phyloP scores from a whole-genome alignment of 257 asterid species.

The Solanum verrucosum region DNA sequence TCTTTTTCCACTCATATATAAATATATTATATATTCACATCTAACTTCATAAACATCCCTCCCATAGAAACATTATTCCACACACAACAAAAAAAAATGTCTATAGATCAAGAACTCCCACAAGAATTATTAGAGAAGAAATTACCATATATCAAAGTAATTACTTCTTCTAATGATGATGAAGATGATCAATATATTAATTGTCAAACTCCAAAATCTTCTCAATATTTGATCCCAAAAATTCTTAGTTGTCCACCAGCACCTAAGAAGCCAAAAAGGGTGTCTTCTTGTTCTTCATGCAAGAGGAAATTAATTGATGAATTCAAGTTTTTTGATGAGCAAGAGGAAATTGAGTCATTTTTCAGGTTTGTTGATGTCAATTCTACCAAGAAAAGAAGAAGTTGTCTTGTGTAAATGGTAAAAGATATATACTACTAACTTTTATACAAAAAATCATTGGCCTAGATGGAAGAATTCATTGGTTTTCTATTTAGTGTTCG shows the following conservation, averaged over 20 bases:
- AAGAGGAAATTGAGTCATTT: conserved; percentile 40
- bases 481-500: neutral
- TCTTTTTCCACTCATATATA: neutral
- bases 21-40: neutral
- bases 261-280: conserved; percentile 38
- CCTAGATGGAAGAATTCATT: neutral
- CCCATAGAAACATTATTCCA: neutral
- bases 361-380: conserved; percentile 14
- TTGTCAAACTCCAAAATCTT: conserved; percentile 41
- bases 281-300: conserved; percentile 12
- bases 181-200: conserved; percentile 9
- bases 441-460: neutral
- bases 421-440: neutral
- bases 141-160: conserved; percentile 3
- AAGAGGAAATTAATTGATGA: conserved; percentile 31
- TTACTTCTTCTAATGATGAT: neutral
- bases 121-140: conserved; percentile 5
- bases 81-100: neutral
- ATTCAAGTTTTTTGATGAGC: conserved; percentile 21
- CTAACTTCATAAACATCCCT: neutral
- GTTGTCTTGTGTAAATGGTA: conserved; percentile 3
- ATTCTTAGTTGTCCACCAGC: conserved; percentile 48
- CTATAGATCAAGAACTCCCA: conserved; percentile 26
- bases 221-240: conserved; percentile 36
- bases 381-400: conserved; percentile 19